Evolutionary conservation across 495 filamentous ascomycete species (phyloP).

Genomic region (Penicillium subrubescens): DNA sequence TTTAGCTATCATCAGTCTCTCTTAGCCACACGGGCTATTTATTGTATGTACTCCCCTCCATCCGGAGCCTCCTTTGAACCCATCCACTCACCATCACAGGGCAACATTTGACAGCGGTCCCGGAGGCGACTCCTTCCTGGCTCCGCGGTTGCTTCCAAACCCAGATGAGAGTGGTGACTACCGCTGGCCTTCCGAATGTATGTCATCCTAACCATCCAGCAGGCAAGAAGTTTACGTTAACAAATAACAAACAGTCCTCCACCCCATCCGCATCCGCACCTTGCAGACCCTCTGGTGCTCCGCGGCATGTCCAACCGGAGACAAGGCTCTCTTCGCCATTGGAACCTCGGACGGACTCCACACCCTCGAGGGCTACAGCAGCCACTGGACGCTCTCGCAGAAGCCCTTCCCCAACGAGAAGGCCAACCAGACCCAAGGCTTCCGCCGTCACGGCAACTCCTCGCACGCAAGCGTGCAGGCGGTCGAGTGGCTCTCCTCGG

Average conservation of each 20-base stretch:
- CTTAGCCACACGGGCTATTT: conserved; percentile 43
- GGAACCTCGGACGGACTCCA: conserved; percentile 46
- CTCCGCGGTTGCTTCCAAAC: conserved; percentile 37
- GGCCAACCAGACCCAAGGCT: conserved; percentile 13
- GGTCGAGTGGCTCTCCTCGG: conserved; percentile 44
- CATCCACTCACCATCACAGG: conserved; percentile 27
- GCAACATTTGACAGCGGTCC: conserved; percentile 45
- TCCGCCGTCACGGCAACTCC: conserved; percentile 27
- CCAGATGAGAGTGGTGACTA: conserved; percentile 40
- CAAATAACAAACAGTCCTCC: conserved; percentile 22
- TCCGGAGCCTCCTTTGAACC: no score
- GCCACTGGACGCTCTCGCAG: conserved; percentile 37
- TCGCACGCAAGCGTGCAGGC: conserved; percentile 37
- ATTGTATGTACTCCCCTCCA: conserved; percentile 28
- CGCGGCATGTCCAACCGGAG: conserved; percentile 33
- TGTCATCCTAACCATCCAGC: conserved; percentile 1
- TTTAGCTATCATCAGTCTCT: conserved; percentile 43
- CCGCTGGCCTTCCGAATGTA: conserved; percentile 35
- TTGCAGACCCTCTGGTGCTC: conserved; percentile 41
- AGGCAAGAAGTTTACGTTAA: background rate
- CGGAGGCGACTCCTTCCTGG: conserved; percentile 39
- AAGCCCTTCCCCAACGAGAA: conserved; percentile 33
- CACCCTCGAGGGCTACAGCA: conserved; percentile 34
- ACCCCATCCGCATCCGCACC: conserved; percentile 34
- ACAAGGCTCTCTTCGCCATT: conserved; percentile 39